Base-by-base conservation (phyloP, 202 grass and related monocot genomes). In the Schoenoplectus triqueter region DNA sequence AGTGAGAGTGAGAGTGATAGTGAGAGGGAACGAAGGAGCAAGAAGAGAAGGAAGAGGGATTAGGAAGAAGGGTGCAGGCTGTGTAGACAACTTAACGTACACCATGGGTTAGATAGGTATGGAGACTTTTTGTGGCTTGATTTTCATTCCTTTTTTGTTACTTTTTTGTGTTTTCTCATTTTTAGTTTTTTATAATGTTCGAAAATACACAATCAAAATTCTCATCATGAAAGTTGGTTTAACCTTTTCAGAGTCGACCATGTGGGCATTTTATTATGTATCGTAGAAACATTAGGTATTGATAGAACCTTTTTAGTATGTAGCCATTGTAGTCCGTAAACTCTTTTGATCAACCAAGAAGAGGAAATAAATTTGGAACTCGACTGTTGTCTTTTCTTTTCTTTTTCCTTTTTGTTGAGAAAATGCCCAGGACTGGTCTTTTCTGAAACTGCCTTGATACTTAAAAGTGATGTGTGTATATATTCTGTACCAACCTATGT, bases 31-130 rank as follows among this genome's bases (percentile, higher is more conserved):
- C 85, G 61, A 55, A 90, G 56, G 82, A 78, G 82, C 14, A 95
- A 88, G 57, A 95, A 95, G 85, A 92, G 87, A 85, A 88, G 88
- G 62, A 94, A 89, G 55, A 87, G 65, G 64, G 89, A 81, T 54
- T 89, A 72, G 77, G 21, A 18, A 31, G 31, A 31, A 31, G 31
- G 31, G 31, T 31, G 31, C 31, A 31, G 31, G 31, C 31, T 31
- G 31, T 31, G 31, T 31, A 31, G 31, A 31, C 31, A 31, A 73
- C 46, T 50, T 73, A 18, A 71, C 20, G 46, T 11, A 51, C 51
- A 8, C 70, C 18, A 51, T 73, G 70, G n/a, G 46, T 73, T 49
- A 73, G 51, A 73, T 21, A 51, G 70, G 70, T 73, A 73, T 21
- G 10, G 17, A 72, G 46, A 73, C 15, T 11, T 67, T 67, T 49